Percentiles rank a stretch among this genome's conserved stretches.
Conservation (phyloP, 805 yeast species). For the Candida nitratophila region DNA sequence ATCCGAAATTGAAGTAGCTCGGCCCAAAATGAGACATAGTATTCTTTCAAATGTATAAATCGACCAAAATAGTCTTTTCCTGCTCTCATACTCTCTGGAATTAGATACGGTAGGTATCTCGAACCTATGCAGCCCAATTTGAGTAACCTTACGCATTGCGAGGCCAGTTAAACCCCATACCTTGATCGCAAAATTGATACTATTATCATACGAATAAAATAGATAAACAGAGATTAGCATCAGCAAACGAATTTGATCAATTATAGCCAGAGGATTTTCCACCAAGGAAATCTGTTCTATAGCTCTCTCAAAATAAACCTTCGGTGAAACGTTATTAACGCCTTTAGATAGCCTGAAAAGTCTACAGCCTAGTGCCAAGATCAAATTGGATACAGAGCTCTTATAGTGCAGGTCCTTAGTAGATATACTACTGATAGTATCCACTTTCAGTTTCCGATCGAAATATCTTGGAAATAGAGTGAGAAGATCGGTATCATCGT, state of each 20-base stretch:
- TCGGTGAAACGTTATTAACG: constrained; percentile 5
- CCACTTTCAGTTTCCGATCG: neutral
- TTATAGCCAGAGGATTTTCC: neutral
- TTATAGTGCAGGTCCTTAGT: constrained; percentile 3
- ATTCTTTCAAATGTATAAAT: constrained; percentile 12
- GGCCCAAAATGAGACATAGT: constrained; percentile 11
- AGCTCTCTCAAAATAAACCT: constrained; percentile 9
- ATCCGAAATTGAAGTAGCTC: constrained; percentile 10
- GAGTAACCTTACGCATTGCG: constrained; percentile 10
- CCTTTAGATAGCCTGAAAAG: constrained; percentile 7
- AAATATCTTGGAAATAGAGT: constrained; percentile 5
- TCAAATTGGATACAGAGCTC: constrained; percentile 4
- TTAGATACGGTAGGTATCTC: constrained; percentile 4
- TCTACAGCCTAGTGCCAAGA: constrained; percentile 10
- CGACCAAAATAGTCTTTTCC: constrained; percentile 11
- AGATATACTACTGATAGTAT: neutral
- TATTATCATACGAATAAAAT: constrained; percentile 11
- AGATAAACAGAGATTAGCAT: constrained; percentile 11
- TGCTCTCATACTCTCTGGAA: constrained; percentile 3
- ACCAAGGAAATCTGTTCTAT: constrained; percentile 4
- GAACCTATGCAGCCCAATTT: constrained; percentile 10
- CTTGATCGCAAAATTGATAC: constrained; percentile 9
- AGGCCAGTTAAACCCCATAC: constrained; percentile 14
- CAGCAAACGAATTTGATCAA: constrained; percentile 10
- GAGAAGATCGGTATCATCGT: constrained; percentile 6